Evolutionary conservation across 2,329 filamentous ascomycete genomes (phyloP), one percentile per base, ranked within the genome.

Genomic region (Aspergillus brasiliensis): DNA sequence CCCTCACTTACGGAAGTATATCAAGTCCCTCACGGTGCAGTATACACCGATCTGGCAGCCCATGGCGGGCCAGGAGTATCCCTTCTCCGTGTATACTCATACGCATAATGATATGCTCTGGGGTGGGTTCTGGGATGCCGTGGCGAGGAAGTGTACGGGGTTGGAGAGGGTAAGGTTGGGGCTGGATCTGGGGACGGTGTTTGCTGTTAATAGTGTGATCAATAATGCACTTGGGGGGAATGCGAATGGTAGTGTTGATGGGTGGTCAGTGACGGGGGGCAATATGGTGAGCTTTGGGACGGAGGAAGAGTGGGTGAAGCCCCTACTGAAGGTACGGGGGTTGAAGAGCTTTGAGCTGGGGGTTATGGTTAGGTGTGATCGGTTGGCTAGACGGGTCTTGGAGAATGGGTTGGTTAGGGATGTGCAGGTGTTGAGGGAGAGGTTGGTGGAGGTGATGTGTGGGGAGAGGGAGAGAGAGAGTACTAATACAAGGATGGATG

Each of bases 31-130:
- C 2, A 71, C 69, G 0, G 64, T 76, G 1, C 74, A 76, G 48
- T 76, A 71, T 70, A 72, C 63, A 38, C 73, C 74, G 0, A 59
- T 76, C 23, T 76, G 73, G 73, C 68, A 71, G 25, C 74, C 73
- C 2, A 67, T 76, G 57, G 57, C 70, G 0, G 72, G 72, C 2
- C 59, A 72, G 27, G 69, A 70, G 34, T 69, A 70, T 40, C 63
- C 60, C 17, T 62, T 67, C 2, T 75, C 73, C 0, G 73, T 76
- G 25, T 76, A 72, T 61, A 67, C 71, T 1, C 72, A 76, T 57
- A 76, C 74, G 3, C 74, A 76, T 55, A 76, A 73, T 57, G 74
- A 76, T 28, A 4, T 3, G 3, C 25, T 49, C 1, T 49, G 46
- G 46, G 17, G 3, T 1, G 15, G 25, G 1, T 15, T 31, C 15